These are phyloP conservation scores for Rhodotorula diobovata DNA, from an alignment of 768 basidiomycete species.

Conservation along the genomic window DNA sequence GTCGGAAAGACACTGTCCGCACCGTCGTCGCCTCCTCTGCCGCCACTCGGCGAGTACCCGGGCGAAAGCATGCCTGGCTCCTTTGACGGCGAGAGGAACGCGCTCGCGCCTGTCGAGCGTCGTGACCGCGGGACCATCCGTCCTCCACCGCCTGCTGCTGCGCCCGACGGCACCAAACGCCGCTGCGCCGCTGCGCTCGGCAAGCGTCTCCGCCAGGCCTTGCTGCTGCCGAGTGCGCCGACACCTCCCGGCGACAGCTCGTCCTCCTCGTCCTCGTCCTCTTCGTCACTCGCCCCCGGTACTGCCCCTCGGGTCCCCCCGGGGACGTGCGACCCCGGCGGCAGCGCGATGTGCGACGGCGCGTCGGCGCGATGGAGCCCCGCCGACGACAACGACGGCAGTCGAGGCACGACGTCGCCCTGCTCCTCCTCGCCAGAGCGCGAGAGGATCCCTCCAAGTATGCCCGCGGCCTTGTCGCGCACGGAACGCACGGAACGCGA, in stretches of 20 bases:
- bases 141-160: background rate
- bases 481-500: background rate
- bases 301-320: background rate
- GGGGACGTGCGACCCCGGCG: background rate
- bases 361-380: background rate
- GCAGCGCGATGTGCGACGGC: background rate
- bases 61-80: slow-evolving; percentile 7
- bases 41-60: background rate
- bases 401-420: background rate
- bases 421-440: background rate
- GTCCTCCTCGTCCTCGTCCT: slow-evolving; percentile 16
- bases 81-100: slow-evolving; percentile 9
- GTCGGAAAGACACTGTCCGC: background rate
- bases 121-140: background rate
- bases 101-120: background rate
- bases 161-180: background rate
- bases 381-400: too few relatives aligned
- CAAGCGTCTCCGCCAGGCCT: background rate
- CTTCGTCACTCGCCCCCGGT: slow-evolving; percentile 16
- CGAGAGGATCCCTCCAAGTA: slow-evolving; percentile 18
- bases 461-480: background rate
- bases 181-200: background rate
- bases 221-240: background rate
- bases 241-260: slow-evolving; percentile 6
- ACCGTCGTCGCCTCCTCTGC: background rate